Base-by-base conservation (phyloP, 2,329 filamentous ascomycete species). In the Lithohypha guttulata region DNA sequence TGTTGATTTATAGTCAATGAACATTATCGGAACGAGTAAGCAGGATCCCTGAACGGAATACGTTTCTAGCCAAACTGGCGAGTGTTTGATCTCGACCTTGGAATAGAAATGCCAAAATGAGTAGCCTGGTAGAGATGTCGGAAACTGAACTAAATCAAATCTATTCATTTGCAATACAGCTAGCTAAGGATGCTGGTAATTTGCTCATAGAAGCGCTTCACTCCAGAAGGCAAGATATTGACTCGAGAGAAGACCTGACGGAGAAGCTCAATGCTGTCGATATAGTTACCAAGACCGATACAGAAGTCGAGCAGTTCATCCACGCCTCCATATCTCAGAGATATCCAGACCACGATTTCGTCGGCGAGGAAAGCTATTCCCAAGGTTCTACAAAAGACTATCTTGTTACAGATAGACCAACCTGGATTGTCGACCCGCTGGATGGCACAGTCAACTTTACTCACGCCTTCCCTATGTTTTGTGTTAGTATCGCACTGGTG, bases 371-470 rank as follows among this genome's bases (percentile, higher is more conserved):
- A 57, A 75, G 74, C 0, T 86, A 86, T 56, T 79, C 77, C 29
- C 75, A 77, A 51, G 76, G 79, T 25, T 56, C 71, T 18, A 77
- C 79, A 0, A 74, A 77, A 51, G 66, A 76, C 31, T 86, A 85
- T 53, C 69, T 85, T 4, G 76, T 86, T 44, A 64, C 62, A 31
- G 55, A 70, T 28, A 60, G 61, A 26, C 81, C 81, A 29, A 84
- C 81, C 21, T 86, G 81, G 82, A 75, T 78, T 52, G 70, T 86
- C 27, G 82, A 87, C 58, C 81, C 82, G 7, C 68, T 86, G 19
- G 81, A 86, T 53, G 81, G 79, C 29, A 86, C 82, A 2, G 80
- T 86, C 43, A 86, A 86, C 64, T 86, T 81, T 61, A 83, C 81
- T 20, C 82, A 86, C 57, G 69, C 84, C 4, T 84, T 84, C 54